Evolutionary conservation across 2,329 filamentous ascomycete genomes (phyloP), one percentile per base, ranked within the genome.

Genomic region (Hypoxylon sp.): DNA sequence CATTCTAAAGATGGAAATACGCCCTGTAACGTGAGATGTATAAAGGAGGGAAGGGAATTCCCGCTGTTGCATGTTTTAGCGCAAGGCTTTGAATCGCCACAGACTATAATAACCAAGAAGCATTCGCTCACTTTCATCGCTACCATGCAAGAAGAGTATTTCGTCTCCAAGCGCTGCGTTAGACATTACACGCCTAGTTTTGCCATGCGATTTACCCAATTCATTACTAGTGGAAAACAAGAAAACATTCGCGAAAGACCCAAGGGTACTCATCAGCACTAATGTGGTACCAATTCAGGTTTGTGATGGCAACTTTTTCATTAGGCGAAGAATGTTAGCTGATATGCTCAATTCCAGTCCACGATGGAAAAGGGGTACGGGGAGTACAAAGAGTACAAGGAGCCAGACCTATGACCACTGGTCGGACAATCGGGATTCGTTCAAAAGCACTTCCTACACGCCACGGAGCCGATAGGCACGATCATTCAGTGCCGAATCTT

Each of bases 201-300:
- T 13, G 64, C 58, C 6, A 69, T 72, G 66, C 71, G 70, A 55
- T 70, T 72, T 44, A 61, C 69, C 29, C 70, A 72, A 37, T 73
- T 73, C 52, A 54, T 69, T 51, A 67, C 31, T 46, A 69, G 67
- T 19, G 71, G 71, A 29, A 73, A 73, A 63, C 70, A 73, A 58
- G 71, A 73, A 19, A 69, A 66, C 44, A 69, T 72, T 52, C 71
- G 71, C 26, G 65, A 55, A 46, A 60, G 67, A n/a, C 71, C 71
- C 5, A 55, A 53, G 6, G 55, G 51, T 5, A 66, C 55, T 37
- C 67, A 70, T 19, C 70, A 73, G 47, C 64, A 66, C 44, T 66
- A 50, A 67, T 69, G 55, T 55, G 60, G 35, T 50, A 61, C 39
- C 48, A 39, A 26, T 47, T 61, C n/a, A 54, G 62, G 57, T 70